A percentile compares a stretch with the other conserved stretches of the same genome.
phyloP scores from a whole-genome alignment of 1,284 basidiomycete genomes.

The Tranzscheliella williamsii region DNA sequence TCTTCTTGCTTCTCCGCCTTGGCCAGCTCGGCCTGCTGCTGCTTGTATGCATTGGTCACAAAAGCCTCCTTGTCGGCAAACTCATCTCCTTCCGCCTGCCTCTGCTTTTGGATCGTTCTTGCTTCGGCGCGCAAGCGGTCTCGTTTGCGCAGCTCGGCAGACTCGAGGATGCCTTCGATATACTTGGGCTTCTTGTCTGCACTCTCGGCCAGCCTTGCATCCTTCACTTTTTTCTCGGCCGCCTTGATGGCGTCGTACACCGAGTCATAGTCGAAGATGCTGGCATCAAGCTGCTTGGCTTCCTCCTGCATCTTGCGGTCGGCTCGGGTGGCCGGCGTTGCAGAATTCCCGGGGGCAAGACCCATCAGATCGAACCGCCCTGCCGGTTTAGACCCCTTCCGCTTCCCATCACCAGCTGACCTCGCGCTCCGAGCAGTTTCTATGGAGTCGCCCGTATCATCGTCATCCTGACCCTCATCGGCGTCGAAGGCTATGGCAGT shows the following conservation, averaged over 20 bases:
- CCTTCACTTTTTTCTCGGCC: conserved; percentile 69
- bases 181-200: conserved; percentile 78
- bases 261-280: conserved; percentile 93
- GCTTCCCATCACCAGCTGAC: not conserved
- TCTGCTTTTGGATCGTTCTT: conserved; percentile 92
- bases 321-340: conserved; percentile 37
- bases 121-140: conserved; percentile 93
- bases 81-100: conserved; percentile 89
- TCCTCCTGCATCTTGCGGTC: conserved; percentile 60
- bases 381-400: not conserved
- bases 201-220: conserved; percentile 70
- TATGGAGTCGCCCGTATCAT: not conserved
- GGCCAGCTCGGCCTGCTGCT: conserved; percentile 89
- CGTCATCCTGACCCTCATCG: not conserved
- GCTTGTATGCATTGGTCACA: conserved; percentile 95
- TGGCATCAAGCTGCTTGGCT: conserved; percentile 77
- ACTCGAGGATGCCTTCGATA: conserved; percentile 77
- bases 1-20: conserved; percentile 72
- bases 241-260: conserved; percentile 95
- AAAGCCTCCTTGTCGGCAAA: conserved; percentile 94
- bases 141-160: conserved; percentile 81
- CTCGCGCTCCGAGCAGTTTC: not conserved
- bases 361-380: conserved; percentile 4
- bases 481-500: not conserved
- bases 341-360: conserved; percentile 9